Conservation (phyloP, 2,329 filamentous ascomycete species). For the Diaporthe nobilis region DNA sequence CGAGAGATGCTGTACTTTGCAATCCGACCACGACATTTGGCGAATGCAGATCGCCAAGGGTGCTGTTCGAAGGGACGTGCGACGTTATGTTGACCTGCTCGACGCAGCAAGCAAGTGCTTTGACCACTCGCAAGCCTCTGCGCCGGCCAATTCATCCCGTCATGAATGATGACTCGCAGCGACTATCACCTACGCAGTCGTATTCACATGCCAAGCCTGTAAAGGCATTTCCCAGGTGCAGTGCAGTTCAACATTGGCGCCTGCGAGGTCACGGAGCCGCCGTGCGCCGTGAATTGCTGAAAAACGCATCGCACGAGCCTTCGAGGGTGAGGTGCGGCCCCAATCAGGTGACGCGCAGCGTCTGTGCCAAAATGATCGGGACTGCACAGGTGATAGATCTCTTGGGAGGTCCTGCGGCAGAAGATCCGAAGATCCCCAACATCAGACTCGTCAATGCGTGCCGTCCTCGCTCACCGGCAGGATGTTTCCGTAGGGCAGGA, state of each 20-base stretch:
- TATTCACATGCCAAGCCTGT: slow-evolving; percentile 31
- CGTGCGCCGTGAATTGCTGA: slow-evolving; percentile 5
- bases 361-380: slow-evolving; percentile 30
- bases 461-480: slow-evolving; percentile 17
- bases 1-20: background rate
- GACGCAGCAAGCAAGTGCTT: slow-evolving; percentile 16
- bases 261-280: slow-evolving; percentile 10
- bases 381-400: slow-evolving; percentile 17
- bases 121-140: slow-evolving; percentile 19
- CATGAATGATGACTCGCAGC: slow-evolving; percentile 29
- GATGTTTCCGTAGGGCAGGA: background rate
- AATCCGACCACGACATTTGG: slow-evolving; percentile 7
- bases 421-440: slow-evolving; percentile 25
- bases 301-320: slow-evolving; percentile 14
- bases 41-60: slow-evolving; percentile 32
- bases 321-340: background rate
- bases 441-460: slow-evolving; percentile 34
- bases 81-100: slow-evolving; percentile 14
- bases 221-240: slow-evolving; percentile 6
- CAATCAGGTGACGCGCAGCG: slow-evolving; percentile 32
- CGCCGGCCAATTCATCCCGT: slow-evolving; percentile 11
- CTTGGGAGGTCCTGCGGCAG: slow-evolving; percentile 27
- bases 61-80: slow-evolving; percentile 32
- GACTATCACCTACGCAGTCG: slow-evolving; percentile 21
- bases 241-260: slow-evolving; percentile 11